phyloP scores from a whole-genome alignment of 306 rosid species.

The Acacia confusa region DNA sequence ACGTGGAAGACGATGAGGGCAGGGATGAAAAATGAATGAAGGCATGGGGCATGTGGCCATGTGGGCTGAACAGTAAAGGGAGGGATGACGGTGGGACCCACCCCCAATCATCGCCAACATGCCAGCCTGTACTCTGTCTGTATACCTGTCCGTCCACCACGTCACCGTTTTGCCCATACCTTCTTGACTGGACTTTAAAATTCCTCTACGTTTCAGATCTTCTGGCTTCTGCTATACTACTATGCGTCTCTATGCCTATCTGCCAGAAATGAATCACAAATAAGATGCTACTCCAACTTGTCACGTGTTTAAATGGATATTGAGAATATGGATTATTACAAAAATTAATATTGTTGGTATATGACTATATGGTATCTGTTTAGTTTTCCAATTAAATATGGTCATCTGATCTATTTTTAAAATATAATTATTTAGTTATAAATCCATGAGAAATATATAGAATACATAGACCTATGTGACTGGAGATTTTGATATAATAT shows the following conservation, averaged over 20 bases:
- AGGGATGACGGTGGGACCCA: slow-evolving; percentile 54
- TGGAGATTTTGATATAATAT: too few species aligned
- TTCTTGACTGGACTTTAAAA: neutral
- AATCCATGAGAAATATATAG: too few species aligned
- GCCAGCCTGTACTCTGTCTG: slow-evolving; percentile 80
- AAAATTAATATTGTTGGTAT: too few species aligned
- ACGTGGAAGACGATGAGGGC: neutral
- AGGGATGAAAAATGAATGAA: neutral
- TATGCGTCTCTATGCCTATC: neutral
- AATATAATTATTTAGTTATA: too few species aligned
- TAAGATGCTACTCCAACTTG: too few species aligned
- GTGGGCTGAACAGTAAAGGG: slow-evolving; percentile 65
- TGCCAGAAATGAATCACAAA: neutral
- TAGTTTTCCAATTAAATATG: too few species aligned
- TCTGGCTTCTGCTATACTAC: neutral
- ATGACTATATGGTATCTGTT: too few species aligned
- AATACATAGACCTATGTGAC: too few species aligned
- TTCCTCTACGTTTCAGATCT: neutral
- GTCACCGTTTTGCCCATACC: neutral
- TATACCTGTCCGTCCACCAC: neutral
- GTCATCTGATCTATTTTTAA: too few species aligned
- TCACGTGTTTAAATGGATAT: too few species aligned
- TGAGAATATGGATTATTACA: too few species aligned
- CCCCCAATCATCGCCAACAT: slow-evolving; percentile 53
- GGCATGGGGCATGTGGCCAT: slow-evolving; percentile 39